Evolutionary conservation across 345 rosid species (phyloP), one percentile per base, ranked within the genome.

Genomic region (Arabidopsis suecica): DNA sequence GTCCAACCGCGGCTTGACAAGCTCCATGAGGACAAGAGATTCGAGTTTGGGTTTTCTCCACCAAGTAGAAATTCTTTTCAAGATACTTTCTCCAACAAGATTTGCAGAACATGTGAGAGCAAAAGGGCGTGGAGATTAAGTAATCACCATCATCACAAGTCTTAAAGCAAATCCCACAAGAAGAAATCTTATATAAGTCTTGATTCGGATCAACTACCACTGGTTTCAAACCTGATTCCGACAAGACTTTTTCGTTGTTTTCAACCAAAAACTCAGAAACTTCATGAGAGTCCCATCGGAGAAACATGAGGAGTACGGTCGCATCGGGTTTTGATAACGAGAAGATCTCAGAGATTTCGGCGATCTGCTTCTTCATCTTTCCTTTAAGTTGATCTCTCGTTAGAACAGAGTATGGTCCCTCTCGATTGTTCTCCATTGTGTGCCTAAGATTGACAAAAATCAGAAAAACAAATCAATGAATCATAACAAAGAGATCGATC

Each of bases 1-100:
- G 60, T 38, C 80, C 80, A 48, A 71, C 80, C 0, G 76, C 11
- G 7, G 76, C 67, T 44, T 5, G 22, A 57, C 80, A 77, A 6
- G 16, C 45, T 18, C 1, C 4, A 28, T 13, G 10, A 70, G 72
- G 80, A 20, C 80, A 77, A 28, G 67, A 37, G 38, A 77, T 70
- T n/a, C n/a, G 0, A 22, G 33, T 14, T 47, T 28, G 18, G 58
- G 5, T 33, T 13, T 54, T 45, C 9, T 13, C 32, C 25, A 55
- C 8, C 14, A 50, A 54, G 75, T 25, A 66, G 25, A 58, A 66
- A 8, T 13, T 58, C 61, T 55, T 45, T 1, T 55, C 61, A 0
- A 70, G 76, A 40, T 70, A 63, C 12, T 64, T 18, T 9, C 65
- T 64, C 80, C 80, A 77, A 7, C 44, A 63, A 11, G 6, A 14